Evolutionary conservation across 805 yeast species (phyloP).

Genomic region (Jamesozyma jinghongensis): DNA sequence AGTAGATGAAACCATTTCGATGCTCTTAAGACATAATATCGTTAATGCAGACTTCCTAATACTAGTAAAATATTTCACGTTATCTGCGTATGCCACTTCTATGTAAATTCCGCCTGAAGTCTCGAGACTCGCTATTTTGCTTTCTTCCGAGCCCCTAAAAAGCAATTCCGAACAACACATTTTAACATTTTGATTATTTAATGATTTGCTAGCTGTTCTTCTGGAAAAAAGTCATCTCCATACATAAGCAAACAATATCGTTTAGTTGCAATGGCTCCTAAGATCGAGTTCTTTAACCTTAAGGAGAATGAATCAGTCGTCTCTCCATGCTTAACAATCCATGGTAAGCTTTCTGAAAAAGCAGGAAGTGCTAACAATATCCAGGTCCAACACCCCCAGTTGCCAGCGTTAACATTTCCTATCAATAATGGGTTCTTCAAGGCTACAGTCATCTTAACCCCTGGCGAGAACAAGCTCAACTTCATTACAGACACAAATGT

Average conservation of each 20-base stretch:
- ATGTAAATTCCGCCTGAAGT: not conserved
- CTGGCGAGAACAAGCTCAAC: slow-evolving; percentile 53
- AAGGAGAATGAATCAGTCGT: slow-evolving; percentile 32
- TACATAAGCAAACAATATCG: too few species aligned
- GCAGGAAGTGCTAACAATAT: slow-evolving; percentile 31
- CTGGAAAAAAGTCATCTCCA: too few species aligned
- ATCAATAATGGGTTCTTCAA: slow-evolving; percentile 65
- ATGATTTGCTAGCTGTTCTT: too few species aligned
- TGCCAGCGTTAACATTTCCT: slow-evolving; percentile 64
- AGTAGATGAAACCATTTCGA: too few species aligned
- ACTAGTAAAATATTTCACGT: too few species aligned
- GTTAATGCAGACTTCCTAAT: too few species aligned
- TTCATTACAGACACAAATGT: slow-evolving; percentile 41
- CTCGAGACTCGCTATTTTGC: not conserved
- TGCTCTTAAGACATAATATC: too few species aligned
- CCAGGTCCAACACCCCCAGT: slow-evolving; percentile 33
- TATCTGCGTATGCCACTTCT: too few species aligned
- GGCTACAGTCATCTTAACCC: slow-evolving; percentile 58
- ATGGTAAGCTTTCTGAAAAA: slow-evolving; percentile 34
- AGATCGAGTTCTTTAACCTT: slow-evolving; percentile 29
- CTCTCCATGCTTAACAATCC: slow-evolving; percentile 42
- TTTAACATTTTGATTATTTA: too few species aligned
- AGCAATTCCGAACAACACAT: too few species aligned
- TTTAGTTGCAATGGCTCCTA: slow-evolving; percentile 6
- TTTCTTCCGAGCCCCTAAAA: not conserved